phyloP scores from a whole-genome alignment of 768 basidiomycete genomes.

The Trametes gibbosa region DNA sequence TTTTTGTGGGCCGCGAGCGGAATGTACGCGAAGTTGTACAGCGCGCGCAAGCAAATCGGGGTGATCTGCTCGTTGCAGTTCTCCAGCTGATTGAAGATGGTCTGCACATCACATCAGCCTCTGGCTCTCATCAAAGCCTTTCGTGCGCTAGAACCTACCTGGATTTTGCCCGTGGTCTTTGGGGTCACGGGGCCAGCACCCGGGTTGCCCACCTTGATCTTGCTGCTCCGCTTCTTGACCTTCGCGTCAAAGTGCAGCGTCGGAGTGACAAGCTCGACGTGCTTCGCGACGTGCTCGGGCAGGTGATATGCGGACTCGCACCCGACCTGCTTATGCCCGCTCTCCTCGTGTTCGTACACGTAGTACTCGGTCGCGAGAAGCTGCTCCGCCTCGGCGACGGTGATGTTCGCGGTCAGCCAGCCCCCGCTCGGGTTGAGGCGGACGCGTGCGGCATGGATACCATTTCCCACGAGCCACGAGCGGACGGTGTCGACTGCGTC shows the following conservation, averaged over 20 bases:
- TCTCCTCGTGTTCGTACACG: constrained; percentile 42
- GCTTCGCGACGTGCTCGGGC: constrained; percentile 52
- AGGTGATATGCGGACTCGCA: constrained; percentile 61
- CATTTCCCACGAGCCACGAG: constrained; percentile 42
- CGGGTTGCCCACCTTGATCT: constrained; percentile 12
- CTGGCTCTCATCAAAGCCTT: not conserved
- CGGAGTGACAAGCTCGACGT: constrained; percentile 68
- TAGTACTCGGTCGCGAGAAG: constrained; percentile 51
- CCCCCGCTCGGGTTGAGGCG: constrained; percentile 39
- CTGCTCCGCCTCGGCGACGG: constrained; percentile 44
- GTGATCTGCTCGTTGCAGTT: constrained; percentile 31
- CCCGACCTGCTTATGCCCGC: constrained; percentile 53
- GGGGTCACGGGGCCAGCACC: constrained; percentile 16
- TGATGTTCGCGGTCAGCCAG: constrained; percentile 44
- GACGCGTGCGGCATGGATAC: constrained; percentile 39
- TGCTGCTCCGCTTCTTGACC: constrained; percentile 5
- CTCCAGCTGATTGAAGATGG: constrained; percentile 17
- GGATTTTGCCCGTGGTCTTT: constrained; percentile 14
- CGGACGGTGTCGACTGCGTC: constrained; percentile 42
- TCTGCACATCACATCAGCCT: constrained; percentile 14
- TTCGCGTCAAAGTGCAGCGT: constrained; percentile 62
- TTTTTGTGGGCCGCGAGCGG: constrained; percentile 28
- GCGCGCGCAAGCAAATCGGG: constrained; percentile 29
- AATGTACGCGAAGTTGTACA: constrained; percentile 32
- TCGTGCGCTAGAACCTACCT: not conserved